Evolutionary conservation across 2,329 filamentous ascomycete genomes (phyloP), one percentile per base, ranked within the genome.

Genomic region (Pseudonectria buxi): DNA sequence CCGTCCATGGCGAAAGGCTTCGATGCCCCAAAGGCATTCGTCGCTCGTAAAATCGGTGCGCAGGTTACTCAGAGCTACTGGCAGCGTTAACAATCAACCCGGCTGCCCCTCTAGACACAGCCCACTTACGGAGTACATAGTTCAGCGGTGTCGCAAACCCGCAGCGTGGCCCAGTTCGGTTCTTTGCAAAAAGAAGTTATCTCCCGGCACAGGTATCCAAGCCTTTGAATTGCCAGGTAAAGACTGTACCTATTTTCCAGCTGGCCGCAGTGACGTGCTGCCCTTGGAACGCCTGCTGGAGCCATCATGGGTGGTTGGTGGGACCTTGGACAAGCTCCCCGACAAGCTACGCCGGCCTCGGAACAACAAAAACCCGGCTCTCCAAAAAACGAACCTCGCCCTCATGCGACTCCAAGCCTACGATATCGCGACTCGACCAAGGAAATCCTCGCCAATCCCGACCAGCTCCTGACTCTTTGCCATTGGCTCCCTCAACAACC

Each of bases 1-100:
- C 76, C 84, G 62, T 92, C 83, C 86, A 92, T 92, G 44, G 49
- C 55, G 41, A 38, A 39, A 39, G 41, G 39, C 11, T 41, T 39
- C 39, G 45, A 24, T 25, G 26, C 30, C 35, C 38, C 40, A 32
- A 39, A 47, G 45, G 49, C 49, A 50, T 52, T 40, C 35, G 39
- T 41, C 38, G 37, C 41, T 35, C 41, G 40, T 44, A 37, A 38
- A 38, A 36, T 39, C 45, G 38, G 37, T 36, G 15, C 33, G 38
- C 28, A 14, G n/a, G 25, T 28, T 37, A 39, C 40, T 46, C 39
- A 44, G 40, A 54, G 42, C 49, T 47, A 36, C 41, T 41, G 32
- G 27, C 29, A 36, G n/a, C 35, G 41, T 53, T 50, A 53, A 45
- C 46, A 33, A 45, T 36, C 15, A 15, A 14, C 43, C 26, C 31